Evolutionary conservation across 2,329 filamentous ascomycete species (phyloP).

Genomic region (Aspergillus clavatus): DNA sequence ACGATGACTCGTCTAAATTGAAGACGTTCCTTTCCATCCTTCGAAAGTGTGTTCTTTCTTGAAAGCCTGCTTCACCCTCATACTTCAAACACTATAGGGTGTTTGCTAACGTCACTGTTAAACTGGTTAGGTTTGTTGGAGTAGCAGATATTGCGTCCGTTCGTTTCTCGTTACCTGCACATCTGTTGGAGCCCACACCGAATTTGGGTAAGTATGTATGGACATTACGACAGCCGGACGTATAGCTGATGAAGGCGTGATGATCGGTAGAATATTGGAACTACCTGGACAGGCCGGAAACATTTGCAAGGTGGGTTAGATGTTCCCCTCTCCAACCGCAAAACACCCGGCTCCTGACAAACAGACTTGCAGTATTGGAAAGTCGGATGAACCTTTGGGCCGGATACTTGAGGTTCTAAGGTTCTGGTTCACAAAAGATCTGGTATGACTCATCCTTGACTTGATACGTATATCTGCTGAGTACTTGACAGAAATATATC

Average conservation of each 20-base stretch:
- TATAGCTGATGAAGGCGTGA: slow-evolving; percentile 12
- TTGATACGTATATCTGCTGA: slow-evolving; percentile 19
- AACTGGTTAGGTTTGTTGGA: slow-evolving; percentile 72
- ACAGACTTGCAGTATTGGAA: slow-evolving; percentile 59
- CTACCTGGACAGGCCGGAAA: slow-evolving; percentile 90
- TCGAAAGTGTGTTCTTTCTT: slow-evolving; percentile 60
- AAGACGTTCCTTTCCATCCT: slow-evolving; percentile 83
- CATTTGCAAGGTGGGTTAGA: slow-evolving; percentile 61
- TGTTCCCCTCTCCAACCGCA: slow-evolving; percentile 13
- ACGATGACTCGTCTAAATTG: slow-evolving; percentile 81
- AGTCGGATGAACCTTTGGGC: slow-evolving; percentile 83
- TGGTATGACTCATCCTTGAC: slow-evolving; percentile 55
- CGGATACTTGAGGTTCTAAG: slow-evolving; percentile 91
- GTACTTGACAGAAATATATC: slow-evolving; percentile 70
- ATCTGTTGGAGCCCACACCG: slow-evolving; percentile 90
- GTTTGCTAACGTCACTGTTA: background rate
- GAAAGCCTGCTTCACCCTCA: slow-evolving; percentile 27
- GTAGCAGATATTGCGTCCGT: slow-evolving; percentile 93
- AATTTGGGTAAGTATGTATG: slow-evolving; percentile 76
- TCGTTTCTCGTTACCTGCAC: slow-evolving; percentile 90
- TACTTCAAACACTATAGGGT: slow-evolving; percentile 9
- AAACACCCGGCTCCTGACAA: slow-evolving; percentile 34
- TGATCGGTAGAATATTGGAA: slow-evolving; percentile 80
- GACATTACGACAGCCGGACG: no score
- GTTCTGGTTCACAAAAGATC: slow-evolving; percentile 98